These are phyloP conservation scores for Tylopilus sp. DNA, from an alignment of 768 basidiomycete genomes.

Conservation along the genomic window DNA sequence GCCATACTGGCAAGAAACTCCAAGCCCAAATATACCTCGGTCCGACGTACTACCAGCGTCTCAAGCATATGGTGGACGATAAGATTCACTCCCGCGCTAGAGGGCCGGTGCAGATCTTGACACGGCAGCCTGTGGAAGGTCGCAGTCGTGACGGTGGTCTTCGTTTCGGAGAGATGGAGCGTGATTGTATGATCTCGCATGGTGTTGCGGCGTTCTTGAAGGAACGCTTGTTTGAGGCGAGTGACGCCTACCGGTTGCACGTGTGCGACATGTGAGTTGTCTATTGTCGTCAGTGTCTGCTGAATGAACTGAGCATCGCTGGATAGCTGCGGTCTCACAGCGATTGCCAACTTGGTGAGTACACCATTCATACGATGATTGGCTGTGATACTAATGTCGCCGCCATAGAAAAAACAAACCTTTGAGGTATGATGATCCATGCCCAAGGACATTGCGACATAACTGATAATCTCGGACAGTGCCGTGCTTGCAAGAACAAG, in stretches of 20 bases:
- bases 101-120: constrained; percentile 97
- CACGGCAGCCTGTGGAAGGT: constrained; percentile 97
- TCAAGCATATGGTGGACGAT: constrained; percentile 99
- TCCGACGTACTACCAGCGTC: constrained; percentile 96
- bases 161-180: constrained; percentile 99
- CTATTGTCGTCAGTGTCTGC: background rate
- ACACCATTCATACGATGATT: background rate
- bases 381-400: constrained; percentile 7
- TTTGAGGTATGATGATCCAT: constrained; percentile 61
- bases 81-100: constrained; percentile 98
- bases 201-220: constrained; percentile 98
- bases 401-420: constrained; percentile 85
- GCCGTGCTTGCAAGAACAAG: constrained; percentile 96
- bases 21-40: constrained; percentile 98
- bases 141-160: constrained; percentile 97
- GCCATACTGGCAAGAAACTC: constrained; percentile 96
- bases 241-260: constrained; percentile 89
- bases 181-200: constrained; percentile 99
- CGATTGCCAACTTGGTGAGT: constrained; percentile 91
- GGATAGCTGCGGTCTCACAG: constrained; percentile 85
- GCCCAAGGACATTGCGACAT: background rate
- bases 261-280: constrained; percentile 89
- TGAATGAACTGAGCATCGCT: constrained; percentile 5
- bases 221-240: constrained; percentile 92
- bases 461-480: constrained; percentile 37